A percentile compares a stretch with the other conserved stretches of the same genome.
phyloP scores from a whole-genome alignment of 106 monocot genomes.

The Triglochin maritima region DNA sequence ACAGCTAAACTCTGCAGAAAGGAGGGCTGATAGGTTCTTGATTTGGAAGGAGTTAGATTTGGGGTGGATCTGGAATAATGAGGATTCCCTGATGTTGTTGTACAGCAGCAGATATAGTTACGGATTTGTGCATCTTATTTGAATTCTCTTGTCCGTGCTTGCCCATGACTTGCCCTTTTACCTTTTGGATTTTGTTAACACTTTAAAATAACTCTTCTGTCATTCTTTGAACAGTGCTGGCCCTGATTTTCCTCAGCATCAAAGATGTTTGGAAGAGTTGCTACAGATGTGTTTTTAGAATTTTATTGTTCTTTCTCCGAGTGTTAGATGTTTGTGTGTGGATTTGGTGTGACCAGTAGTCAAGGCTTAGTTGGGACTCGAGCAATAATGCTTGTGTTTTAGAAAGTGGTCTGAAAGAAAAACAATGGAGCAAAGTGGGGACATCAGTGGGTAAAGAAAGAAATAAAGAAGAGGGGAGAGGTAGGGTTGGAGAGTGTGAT shows the following conservation, averaged over 20 bases:
- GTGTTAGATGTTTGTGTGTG: neutral
- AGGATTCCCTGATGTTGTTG: constrained; percentile 1
- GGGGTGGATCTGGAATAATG: neutral
- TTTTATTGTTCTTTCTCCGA: neutral
- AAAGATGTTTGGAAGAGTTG: neutral
- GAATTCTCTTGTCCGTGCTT: neutral
- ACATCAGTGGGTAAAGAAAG: neutral
- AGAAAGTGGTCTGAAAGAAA: too few relatives aligned
- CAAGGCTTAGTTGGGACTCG: too few relatives aligned
- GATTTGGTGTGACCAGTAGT: too few relatives aligned
- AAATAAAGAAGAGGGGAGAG: neutral
- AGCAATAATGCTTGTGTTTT: too few relatives aligned
- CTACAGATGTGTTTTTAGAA: neutral
- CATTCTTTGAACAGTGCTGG: neutral
- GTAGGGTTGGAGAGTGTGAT: neutral
- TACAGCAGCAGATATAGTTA: constrained; percentile 1
- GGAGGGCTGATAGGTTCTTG: neutral
- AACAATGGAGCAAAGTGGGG: neutral
- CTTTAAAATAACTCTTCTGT: neutral
- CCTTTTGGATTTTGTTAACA: neutral
- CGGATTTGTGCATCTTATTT: neutral
- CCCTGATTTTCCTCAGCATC: neutral
- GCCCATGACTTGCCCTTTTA: neutral
- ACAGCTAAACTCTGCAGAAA: neutral
- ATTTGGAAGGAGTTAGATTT: neutral